A percentile compares a stretch with the other conserved stretches of the same genome.
These are phyloP conservation scores for Phalaenopsis hybrid DNA, from an alignment of 116 monocot species.

Conservation along the genomic window DNA sequence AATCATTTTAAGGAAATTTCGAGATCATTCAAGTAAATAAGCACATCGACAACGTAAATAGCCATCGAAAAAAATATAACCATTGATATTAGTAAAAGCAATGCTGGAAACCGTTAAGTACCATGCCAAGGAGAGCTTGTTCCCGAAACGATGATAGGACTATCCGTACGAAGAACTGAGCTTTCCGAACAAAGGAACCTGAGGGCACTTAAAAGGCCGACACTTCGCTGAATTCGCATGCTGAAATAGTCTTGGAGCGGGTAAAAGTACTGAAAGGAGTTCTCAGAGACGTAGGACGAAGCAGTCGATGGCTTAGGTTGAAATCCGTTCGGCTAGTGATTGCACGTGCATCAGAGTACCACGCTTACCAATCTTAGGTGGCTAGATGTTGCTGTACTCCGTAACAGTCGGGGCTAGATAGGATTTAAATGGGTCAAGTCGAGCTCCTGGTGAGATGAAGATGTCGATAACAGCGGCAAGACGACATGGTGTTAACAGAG, in stretches of 20 bases:
- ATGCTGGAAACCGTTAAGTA: neutral
- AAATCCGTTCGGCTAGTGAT: neutral
- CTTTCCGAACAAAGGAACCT: neutral
- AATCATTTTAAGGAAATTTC: neutral
- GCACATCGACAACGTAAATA: neutral
- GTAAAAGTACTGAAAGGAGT: neutral
- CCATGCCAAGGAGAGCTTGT: neutral
- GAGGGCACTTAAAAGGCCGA: neutral
- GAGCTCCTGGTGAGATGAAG: neutral
- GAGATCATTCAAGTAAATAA: neutral
- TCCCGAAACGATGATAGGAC: neutral
- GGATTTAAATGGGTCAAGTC: neutral
- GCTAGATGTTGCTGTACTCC: neutral
- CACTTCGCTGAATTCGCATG: conserved; percentile 5
- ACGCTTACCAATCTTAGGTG: neutral
- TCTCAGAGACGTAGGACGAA: neutral
- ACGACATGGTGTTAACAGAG: too few species aligned
- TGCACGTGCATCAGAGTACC: neutral
- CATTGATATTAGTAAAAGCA: neutral
- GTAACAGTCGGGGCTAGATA: too few species aligned
- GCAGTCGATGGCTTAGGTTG: neutral
- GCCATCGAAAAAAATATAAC: neutral
- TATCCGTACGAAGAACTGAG: neutral
- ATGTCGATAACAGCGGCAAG: neutral
- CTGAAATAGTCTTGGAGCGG: neutral